Conservation (phyloP, 2,329 filamentous ascomycete species). For the Fusarium begoniae region DNA sequence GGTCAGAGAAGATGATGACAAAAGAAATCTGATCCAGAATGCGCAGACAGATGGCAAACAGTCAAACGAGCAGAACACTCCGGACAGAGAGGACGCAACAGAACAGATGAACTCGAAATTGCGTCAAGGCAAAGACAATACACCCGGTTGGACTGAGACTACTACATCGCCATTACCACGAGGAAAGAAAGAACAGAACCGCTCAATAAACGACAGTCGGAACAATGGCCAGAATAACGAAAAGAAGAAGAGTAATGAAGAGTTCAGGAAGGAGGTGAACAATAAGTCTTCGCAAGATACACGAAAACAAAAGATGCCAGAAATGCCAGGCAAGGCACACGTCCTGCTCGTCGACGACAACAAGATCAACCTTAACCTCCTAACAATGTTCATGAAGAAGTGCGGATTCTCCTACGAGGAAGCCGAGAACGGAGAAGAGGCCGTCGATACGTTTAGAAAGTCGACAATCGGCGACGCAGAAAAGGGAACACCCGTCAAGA, state of each 20-base stretch:
- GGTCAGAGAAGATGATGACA: neutral
- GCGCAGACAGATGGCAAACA: neutral
- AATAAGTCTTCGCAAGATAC: neutral
- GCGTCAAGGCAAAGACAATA: too few relatives aligned
- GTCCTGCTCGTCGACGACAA: constrained; percentile 56
- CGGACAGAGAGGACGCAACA: neutral
- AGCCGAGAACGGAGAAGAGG: constrained; percentile 58
- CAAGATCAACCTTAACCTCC: constrained; percentile 53
- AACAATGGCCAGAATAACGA: neutral
- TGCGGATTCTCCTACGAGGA: constrained; percentile 53
- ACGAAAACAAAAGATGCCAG: neutral
- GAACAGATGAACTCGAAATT: neutral
- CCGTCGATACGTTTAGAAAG: constrained; percentile 54
- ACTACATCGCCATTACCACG: neutral
- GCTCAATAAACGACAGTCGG: neutral
- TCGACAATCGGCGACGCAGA: constrained; percentile 22
- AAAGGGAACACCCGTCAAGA: neutral
- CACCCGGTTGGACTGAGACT: neutral
- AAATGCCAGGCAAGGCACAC: constrained; percentile 15
- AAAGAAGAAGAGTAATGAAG: neutral
- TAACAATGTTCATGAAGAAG: constrained; percentile 55
- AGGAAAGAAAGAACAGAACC: neutral
- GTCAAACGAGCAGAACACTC: neutral
- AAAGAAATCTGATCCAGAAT: neutral
- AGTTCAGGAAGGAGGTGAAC: neutral